Evolutionary conservation across 2,329 filamentous ascomycete species (phyloP).

Genomic region (Verticillium alfalfae): DNA sequence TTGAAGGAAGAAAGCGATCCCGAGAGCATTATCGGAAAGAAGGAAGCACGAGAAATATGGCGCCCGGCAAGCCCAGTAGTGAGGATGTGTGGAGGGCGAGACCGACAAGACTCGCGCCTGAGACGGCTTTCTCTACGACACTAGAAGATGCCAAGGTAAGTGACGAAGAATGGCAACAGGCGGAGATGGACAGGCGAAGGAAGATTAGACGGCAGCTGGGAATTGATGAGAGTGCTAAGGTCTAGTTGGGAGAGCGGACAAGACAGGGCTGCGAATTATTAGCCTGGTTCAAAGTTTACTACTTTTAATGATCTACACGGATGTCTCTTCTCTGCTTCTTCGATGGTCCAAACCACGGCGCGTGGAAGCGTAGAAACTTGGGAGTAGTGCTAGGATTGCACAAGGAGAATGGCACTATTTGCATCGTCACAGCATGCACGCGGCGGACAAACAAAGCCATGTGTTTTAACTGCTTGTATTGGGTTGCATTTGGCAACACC

Average conservation of each 20-base stretch:
- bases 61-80: conserved; percentile 60
- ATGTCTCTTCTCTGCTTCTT: too few species aligned
- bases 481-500: not conserved
- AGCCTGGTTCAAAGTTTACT: not conserved
- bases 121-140: conserved; percentile 35
- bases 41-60: conserved; percentile 61
- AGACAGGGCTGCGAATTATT: not conserved
- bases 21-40: conserved; percentile 62
- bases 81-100: conserved; percentile 87
- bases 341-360: too few species aligned
- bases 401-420: too few species aligned
- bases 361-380: too few species aligned
- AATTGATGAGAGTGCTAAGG: conserved; percentile 5
- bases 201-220: conserved; percentile 26
- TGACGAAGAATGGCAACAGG: conserved; percentile 37
- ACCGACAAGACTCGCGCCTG: conserved; percentile 49
- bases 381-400: too few species aligned
- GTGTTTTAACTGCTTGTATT: not conserved
- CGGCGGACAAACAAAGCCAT: not conserved
- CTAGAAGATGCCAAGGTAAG: conserved; percentile 29
- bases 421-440: too few species aligned
- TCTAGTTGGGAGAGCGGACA: not conserved
- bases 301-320: not conserved
- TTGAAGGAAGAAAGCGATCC: conserved; percentile 56
- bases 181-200: conserved; percentile 25